Evolutionary conservation across 257 asterid species (phyloP), one percentile per base, ranked within the genome.

Genomic region (Rhazya stricta): DNA sequence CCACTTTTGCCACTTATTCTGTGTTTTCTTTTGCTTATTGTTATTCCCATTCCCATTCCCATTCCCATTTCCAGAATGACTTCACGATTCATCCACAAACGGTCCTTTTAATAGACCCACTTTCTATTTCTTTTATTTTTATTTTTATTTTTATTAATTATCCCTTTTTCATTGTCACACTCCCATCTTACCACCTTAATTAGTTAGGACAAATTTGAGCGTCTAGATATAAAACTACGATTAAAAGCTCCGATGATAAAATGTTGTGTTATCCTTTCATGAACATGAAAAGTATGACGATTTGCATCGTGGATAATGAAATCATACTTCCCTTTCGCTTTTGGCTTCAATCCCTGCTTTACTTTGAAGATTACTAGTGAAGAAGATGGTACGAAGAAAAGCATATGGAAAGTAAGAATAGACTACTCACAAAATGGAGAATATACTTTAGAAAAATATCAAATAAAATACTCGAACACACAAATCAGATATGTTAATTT

Each of bases 1-100:
- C 76, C 80, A 37, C 65, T 51, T 72, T 65, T 27, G 74, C 67
- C 62, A 19, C 27, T 51, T 46, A 56, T 69, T 69, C 16, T 16
- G 37, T 16, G 42, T 42, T 41, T n/a, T 56, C 25, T 56, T 67
- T 3, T 53, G 25, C 4, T 71, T 77, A 45, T 27, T 41, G 60
- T 39, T 76, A 54, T 57, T 66, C 51, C 29, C 42, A 21, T 6
- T n/a, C n/a, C n/a, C n/a, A n/a, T n/a, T n/a, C n/a, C n/a, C n/a
- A 54, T 57, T 66, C 51, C 29, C 42, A 21, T 6, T 43, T 9
- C 27, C 32, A 76, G 34, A 56, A 19, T 60, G 18, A 32, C 36
- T 8, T 50, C 36, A 19, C 39, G 50, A 71, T 53, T 61, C 81
- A 53, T 60, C 57, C 73, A 72, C 69, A 77, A 30, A 21, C 15